Conservation (phyloP, 441 rosid species). For the Francoa sonchifolia region DNA sequence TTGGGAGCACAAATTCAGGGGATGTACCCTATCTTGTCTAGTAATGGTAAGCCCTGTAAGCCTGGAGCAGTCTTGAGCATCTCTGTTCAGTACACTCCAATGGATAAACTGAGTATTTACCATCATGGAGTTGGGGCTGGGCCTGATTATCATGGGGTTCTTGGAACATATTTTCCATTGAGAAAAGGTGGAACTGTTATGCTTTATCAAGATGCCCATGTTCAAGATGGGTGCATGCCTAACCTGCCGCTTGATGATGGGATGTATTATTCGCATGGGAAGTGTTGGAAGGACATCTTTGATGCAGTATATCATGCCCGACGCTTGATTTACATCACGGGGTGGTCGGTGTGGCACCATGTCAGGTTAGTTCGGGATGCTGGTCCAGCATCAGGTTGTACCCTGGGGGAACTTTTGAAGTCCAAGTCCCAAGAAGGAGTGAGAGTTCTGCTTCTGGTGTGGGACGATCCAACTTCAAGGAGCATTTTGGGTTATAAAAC, state of each 20-base stretch:
- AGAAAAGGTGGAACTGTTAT: slow-evolving; percentile 76
- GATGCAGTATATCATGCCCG: slow-evolving; percentile 72
- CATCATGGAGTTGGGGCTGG: slow-evolving; percentile 85
- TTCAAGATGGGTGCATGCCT: slow-evolving; percentile 76
- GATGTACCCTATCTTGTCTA: slow-evolving; percentile 41
- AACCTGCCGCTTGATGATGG: slow-evolving; percentile 47
- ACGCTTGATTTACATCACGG: slow-evolving; percentile 77
- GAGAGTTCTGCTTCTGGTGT: slow-evolving; percentile 79
- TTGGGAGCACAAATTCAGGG: slow-evolving; percentile 62
- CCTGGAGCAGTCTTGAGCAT: slow-evolving; percentile 57
- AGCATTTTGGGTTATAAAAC: slow-evolving; percentile 73
- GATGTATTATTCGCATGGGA: slow-evolving; percentile 62
- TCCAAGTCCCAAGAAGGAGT: slow-evolving; percentile 94
- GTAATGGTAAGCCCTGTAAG: slow-evolving; percentile 67
- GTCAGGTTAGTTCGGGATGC: slow-evolving; percentile 63
- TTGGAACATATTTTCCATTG: slow-evolving; percentile 89
- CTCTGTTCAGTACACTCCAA: slow-evolving; percentile 70
- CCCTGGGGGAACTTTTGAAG: slow-evolving; percentile 76
- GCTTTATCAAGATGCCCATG: slow-evolving; percentile 95
- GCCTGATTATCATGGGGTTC: slow-evolving; percentile 73
- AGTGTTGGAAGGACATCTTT: slow-evolving; percentile 89
- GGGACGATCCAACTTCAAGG: slow-evolving; percentile 99
- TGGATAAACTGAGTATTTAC: slow-evolving; percentile 48
- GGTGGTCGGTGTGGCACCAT: slow-evolving; percentile 96
- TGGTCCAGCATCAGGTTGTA: slow-evolving; percentile 32